phyloP scores from a whole-genome alignment of 2,329 filamentous ascomycete species.

The Pyrenophora graminea region DNA sequence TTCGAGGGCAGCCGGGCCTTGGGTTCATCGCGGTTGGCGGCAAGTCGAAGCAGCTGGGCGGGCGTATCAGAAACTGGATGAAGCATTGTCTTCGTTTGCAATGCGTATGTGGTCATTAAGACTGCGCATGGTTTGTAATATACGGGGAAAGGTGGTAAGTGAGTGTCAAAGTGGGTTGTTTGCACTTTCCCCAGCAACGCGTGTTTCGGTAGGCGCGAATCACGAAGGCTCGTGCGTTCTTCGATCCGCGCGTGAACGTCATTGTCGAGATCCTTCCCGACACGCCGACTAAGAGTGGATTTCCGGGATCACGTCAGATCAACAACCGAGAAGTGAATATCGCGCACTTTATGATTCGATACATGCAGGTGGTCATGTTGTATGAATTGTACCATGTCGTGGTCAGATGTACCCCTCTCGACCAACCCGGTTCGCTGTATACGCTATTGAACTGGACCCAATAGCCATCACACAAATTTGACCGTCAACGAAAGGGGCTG shows the following conservation, averaged over 20 bases:
- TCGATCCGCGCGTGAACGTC: conserved; percentile 15
- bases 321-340: too few relatives aligned
- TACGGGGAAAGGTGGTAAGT: conserved; percentile 2
- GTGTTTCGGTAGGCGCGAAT: conserved; percentile 25
- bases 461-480: too few relatives aligned
- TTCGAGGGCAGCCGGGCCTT: conserved; percentile 36
- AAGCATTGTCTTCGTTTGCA: conserved; percentile 41
- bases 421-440: too few relatives aligned
- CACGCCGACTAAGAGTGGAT: not conserved
- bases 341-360: too few relatives aligned
- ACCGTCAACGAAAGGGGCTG: too few relatives aligned
- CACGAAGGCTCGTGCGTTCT: conserved; percentile 22
- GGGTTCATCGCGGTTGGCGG: conserved; percentile 31
- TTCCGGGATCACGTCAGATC: not conserved
- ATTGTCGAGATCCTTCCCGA: not conserved
- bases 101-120: conserved; percentile 33
- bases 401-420: too few relatives aligned
- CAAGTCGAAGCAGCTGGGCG: conserved; percentile 27
- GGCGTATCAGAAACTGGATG: conserved; percentile 24
- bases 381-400: too few relatives aligned
- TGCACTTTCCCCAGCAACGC: conserved; percentile 19
- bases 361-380: too few relatives aligned
- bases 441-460: too few relatives aligned
- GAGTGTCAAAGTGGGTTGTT: conserved; percentile 15
- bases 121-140: conserved; percentile 32